phyloP scores from a whole-genome alignment of 257 asterid genomes.

The Galeopsis tetrahit region DNA sequence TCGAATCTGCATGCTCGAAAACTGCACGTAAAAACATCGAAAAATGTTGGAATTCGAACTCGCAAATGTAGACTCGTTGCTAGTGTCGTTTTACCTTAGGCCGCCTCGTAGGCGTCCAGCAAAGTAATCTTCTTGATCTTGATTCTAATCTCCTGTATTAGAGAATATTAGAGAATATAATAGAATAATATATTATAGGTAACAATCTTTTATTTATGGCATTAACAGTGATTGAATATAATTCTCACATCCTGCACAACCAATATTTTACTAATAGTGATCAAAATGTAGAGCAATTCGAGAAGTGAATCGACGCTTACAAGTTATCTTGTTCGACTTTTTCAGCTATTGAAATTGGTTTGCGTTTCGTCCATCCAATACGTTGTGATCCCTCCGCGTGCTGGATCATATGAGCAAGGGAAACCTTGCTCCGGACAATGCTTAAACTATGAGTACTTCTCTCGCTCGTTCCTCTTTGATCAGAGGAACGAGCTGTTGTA shows the following conservation, averaged over 20 bases:
- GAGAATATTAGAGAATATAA: too few species aligned
- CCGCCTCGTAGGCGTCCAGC: constrained; percentile 67
- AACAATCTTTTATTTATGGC: too few species aligned
- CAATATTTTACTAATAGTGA: not conserved
- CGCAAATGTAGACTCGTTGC: not conserved
- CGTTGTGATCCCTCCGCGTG: constrained; percentile 71
- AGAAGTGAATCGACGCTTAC: constrained; percentile 50
- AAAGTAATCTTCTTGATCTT: constrained; percentile 76
- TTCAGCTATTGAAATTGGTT: constrained; percentile 81
- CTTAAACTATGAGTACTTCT: constrained; percentile 55
- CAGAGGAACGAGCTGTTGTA: constrained; percentile 32
- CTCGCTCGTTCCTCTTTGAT: constrained; percentile 47
- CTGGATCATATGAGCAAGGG: constrained; percentile 85
- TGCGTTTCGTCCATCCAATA: constrained; percentile 72
- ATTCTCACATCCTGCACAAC: too few species aligned
- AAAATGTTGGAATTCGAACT: not conserved
- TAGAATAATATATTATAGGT: too few species aligned
- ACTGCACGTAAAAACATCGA: constrained; percentile 47
- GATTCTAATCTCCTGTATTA: constrained; percentile 94
- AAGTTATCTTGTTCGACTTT: constrained; percentile 91
- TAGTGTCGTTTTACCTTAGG: constrained; percentile 57
- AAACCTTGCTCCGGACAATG: constrained; percentile 73
- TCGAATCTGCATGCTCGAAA: constrained; percentile 61
- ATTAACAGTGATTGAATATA: too few species aligned
- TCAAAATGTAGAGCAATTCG: not conserved